Conservation (phyloP, 495 filamentous ascomycete species). For the Lasiosphaeria miniovina region DNA sequence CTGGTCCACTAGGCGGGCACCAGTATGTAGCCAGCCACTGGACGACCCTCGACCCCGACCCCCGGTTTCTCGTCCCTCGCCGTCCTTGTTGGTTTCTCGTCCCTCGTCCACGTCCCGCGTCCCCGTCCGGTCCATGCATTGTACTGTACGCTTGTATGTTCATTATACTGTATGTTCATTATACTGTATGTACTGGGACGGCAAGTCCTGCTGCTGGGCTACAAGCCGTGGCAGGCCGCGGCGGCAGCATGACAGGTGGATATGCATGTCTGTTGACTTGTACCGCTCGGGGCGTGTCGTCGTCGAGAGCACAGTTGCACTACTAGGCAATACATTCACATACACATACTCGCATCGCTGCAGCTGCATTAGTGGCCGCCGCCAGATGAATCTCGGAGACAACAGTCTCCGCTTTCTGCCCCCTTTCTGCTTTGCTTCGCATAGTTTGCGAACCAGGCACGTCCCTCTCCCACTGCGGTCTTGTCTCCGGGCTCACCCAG, state of each 20-base stretch:
- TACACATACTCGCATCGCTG: constrained; percentile 17
- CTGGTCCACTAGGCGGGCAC: too few species aligned
- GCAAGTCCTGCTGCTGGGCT: constrained; percentile 29
- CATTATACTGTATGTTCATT: too few species aligned
- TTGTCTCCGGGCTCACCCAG: constrained; percentile 21
- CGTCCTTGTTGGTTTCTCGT: background rate
- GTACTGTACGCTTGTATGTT: too few species aligned
- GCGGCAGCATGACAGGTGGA: constrained; percentile 33
- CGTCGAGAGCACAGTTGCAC: constrained; percentile 20
- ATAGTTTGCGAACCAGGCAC: constrained; percentile 34
- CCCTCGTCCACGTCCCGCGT: constrained; percentile 11
- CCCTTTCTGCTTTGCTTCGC: constrained; percentile 6
- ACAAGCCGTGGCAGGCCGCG: constrained; percentile 21
- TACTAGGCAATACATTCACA: constrained; percentile 30
- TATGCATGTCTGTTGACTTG: constrained; percentile 38
- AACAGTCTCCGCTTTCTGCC: constrained; percentile 18
- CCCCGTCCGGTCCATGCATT: constrained; percentile 32
- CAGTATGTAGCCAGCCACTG: too few species aligned
- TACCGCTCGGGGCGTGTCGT: constrained; percentile 26
- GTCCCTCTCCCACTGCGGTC: constrained; percentile 26
- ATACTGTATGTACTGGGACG: constrained; percentile 30
- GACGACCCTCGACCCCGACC: too few species aligned
- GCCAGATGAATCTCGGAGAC: constrained; percentile 43
- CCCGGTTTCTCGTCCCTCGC: background rate
- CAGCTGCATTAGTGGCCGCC: constrained; percentile 57